Evolutionary conservation across 768 basidiomycete species (phyloP).

Genomic region (Erythrobasidium yunnanense): DNA sequence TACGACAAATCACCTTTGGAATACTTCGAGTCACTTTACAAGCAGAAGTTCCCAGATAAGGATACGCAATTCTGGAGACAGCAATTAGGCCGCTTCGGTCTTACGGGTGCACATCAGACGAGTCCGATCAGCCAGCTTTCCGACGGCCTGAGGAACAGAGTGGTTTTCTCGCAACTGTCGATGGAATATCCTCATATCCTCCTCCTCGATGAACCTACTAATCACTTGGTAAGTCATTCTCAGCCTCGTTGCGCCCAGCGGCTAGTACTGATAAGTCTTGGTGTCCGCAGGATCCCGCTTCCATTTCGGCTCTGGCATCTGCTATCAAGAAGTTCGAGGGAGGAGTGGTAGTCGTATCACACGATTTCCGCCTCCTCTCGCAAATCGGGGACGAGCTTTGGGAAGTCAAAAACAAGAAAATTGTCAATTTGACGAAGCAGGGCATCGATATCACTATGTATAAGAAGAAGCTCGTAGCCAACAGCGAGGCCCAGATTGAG

Average conservation of each 20-base stretch:
- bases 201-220: constrained; percentile 86
- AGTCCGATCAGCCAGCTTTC: constrained; percentile 86
- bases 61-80: constrained; percentile 88
- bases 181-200: constrained; percentile 97
- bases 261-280: too few relatives aligned
- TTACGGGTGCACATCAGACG: constrained; percentile 86
- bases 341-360: constrained; percentile 97
- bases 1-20: constrained; percentile 84
- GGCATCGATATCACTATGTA: constrained; percentile 88
- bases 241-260: too few relatives aligned
- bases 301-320: constrained; percentile 87
- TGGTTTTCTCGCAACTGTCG: constrained; percentile 88
- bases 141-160: constrained; percentile 82
- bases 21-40: constrained; percentile 75
- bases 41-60: constrained; percentile 81
- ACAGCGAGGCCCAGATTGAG: constrained; percentile 26
- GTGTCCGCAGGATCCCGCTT: too few relatives aligned
- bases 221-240: constrained; percentile 66
- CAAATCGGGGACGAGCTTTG: constrained; percentile 98
- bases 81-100: constrained; percentile 89
- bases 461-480: constrained; percentile 50
- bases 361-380: constrained; percentile 96
- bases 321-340: constrained; percentile 97
- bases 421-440: constrained; percentile 78
- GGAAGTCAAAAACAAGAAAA: constrained; percentile 92